Conservation (phyloP, 129 eudicot genomes). For the Deinandra increscens region DNA sequence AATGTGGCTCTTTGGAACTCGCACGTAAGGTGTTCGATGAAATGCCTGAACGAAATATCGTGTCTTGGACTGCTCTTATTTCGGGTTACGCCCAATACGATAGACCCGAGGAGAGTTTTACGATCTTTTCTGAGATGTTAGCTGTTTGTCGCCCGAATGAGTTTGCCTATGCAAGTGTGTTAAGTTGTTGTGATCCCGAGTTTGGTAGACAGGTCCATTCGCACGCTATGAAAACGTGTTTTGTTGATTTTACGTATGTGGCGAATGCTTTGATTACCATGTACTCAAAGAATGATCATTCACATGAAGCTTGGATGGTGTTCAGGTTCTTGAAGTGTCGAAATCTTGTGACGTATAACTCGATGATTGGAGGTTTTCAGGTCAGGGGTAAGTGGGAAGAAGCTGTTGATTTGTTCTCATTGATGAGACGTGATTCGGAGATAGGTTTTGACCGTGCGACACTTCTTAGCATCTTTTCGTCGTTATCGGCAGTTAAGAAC, state of each 20-base stretch:
- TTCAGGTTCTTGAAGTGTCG: constrained; percentile 37
- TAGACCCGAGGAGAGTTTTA: constrained; percentile 32
- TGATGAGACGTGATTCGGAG: constrained; percentile 45
- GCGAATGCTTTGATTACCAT: constrained; percentile 69
- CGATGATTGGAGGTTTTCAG: constrained; percentile 64
- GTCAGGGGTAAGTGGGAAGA: constrained; percentile 42
- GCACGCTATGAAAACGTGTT: constrained; percentile 51
- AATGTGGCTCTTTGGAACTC: constrained; percentile 45
- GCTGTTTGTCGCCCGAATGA: constrained; percentile 48
- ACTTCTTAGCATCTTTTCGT: constrained; percentile 53
- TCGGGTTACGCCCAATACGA: constrained; percentile 56
- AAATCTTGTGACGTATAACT: constrained; percentile 61
- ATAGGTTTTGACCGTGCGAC: constrained; percentile 71
- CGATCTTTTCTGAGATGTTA: constrained; percentile 48
- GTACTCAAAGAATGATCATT: constrained; percentile 47
- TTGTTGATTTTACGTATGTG: constrained; percentile 54
- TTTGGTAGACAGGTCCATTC: constrained; percentile 69
- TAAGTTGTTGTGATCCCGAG: constrained; percentile 47
- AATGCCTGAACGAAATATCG: constrained; percentile 63
- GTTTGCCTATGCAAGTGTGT: constrained; percentile 59
- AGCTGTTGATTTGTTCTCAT: constrained; percentile 35
- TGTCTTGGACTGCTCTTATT: constrained; percentile 70
- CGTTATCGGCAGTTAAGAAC: constrained; percentile 30
- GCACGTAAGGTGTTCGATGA: constrained; percentile 63
- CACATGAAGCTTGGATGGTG: constrained; percentile 51